Percentiles rank a stretch among this genome's conserved stretches.
Evolutionary conservation across 495 filamentous ascomycete species (phyloP).

Genomic region (Penicillium ucsense): DNA sequence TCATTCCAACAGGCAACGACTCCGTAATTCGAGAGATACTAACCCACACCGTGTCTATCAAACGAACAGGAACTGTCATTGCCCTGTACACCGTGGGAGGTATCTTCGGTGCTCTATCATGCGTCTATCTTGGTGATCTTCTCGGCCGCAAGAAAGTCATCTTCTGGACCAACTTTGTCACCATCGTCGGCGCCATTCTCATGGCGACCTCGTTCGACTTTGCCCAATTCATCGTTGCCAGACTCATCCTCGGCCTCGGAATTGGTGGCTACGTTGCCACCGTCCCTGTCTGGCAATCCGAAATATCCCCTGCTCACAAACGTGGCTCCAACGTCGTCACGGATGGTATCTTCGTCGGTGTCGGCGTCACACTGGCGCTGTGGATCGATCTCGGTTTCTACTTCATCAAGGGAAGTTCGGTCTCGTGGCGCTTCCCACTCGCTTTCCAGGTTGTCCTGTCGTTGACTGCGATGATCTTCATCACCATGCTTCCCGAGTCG

Average conservation of each 20-base stretch:
- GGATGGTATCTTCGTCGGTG: constrained; percentile 42
- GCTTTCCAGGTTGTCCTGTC: constrained; percentile 49
- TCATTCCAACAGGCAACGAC: background rate
- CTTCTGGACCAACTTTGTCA: constrained; percentile 17
- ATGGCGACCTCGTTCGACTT: constrained; percentile 32
- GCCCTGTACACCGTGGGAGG: constrained; percentile 24
- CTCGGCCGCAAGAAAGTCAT: constrained; percentile 22
- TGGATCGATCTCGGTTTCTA: constrained; percentile 39
- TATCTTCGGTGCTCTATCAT: constrained; percentile 22
- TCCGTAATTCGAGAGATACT: too few species aligned
- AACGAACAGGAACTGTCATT: constrained; percentile 17
- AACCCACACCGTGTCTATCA: too few species aligned
- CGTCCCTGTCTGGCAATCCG: constrained; percentile 43
- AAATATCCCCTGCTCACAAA: constrained; percentile 30
- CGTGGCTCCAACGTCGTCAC: constrained; percentile 30
- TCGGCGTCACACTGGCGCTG: constrained; percentile 34
- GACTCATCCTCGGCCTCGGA: constrained; percentile 49
- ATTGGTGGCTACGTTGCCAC: constrained; percentile 40
- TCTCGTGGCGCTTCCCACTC: constrained; percentile 42
- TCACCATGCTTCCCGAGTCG: constrained; percentile 51
- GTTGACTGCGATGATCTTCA: constrained; percentile 44
- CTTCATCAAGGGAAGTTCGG: constrained; percentile 28
- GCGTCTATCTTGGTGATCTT: constrained; percentile 20
- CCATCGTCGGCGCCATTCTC: constrained; percentile 28
- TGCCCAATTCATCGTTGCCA: constrained; percentile 30